Percentiles rank a stretch among this genome's conserved stretches.
These are phyloP conservation scores for Diaporthe ampelina DNA, from an alignment of 2,329 filamentous ascomycete species.

Conservation along the genomic window DNA sequence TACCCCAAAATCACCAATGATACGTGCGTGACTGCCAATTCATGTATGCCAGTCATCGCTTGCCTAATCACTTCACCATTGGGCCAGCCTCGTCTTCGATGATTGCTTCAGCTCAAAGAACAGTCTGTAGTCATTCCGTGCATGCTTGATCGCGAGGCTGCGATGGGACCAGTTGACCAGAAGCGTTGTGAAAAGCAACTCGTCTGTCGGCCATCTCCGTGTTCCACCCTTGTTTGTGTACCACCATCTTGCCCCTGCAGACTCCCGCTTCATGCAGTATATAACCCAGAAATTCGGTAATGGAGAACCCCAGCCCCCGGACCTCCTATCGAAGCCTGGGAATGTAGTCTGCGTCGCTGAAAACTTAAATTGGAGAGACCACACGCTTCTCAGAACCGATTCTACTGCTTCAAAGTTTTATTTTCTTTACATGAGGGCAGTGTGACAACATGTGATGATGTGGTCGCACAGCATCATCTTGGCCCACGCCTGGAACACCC, in stretches of 20 bases:
- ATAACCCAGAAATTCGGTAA: conserved; percentile 12
- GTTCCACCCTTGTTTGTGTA: conserved; percentile 14
- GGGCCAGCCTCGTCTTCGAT: neutral
- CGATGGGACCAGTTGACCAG: neutral
- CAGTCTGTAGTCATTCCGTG: neutral
- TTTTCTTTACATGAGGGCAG: neutral
- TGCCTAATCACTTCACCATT: neutral
- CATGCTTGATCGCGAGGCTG: neutral
- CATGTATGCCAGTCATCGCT: neutral
- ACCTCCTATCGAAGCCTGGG: neutral
- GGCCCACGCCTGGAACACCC: conserved; percentile 26
- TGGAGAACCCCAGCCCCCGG: neutral
- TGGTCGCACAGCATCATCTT: conserved; percentile 39
- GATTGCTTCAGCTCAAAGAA: too few species aligned
- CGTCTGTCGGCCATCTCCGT: conserved; percentile 36
- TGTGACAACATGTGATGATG: conserved; percentile 14
- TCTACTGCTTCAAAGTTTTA: neutral
- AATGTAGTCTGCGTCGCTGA: neutral
- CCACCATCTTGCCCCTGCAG: conserved; percentile 15
- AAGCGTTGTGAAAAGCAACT: neutral
- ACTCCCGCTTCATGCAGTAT: conserved; percentile 28
- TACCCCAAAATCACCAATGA: neutral
- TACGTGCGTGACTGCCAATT: neutral
- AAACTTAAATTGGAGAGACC: neutral
- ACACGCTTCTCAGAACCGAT: neutral